phyloP scores from a whole-genome alignment of 129 eudicot species.

The Escallonia herrerae region DNA sequence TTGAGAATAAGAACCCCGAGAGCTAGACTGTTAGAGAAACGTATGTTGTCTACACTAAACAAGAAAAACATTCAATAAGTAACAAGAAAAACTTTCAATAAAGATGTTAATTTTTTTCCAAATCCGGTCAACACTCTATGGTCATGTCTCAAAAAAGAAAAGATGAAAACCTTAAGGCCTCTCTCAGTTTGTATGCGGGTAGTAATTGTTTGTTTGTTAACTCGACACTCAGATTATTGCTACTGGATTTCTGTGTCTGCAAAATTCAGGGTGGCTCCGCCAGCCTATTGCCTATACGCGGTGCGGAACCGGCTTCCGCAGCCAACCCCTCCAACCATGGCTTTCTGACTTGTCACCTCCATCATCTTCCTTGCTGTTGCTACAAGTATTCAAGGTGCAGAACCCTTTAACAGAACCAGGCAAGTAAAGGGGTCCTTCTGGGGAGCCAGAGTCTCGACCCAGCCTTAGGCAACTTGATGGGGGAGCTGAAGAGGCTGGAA shows the following conservation, averaged over 20 bases:
- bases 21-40: too few relatives aligned
- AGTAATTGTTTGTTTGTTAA: too few relatives aligned
- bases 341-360: slow-evolving; percentile 34
- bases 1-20: too few relatives aligned
- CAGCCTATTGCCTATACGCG: neutral
- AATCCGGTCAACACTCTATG: too few relatives aligned
- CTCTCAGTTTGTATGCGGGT: too few relatives aligned
- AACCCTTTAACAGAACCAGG: slow-evolving; percentile 20
- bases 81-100: too few relatives aligned
- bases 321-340: slow-evolving; percentile 24
- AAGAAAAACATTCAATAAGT: too few relatives aligned
- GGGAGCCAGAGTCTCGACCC: slow-evolving; percentile 21
- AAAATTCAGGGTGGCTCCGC: slow-evolving; percentile 8
- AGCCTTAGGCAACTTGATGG: neutral
- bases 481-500: slow-evolving; percentile 11
- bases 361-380: slow-evolving; percentile 20
- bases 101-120: too few relatives aligned
- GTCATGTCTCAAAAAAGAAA: too few relatives aligned
- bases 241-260: neutral
- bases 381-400: neutral
- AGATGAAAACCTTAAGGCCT: too few relatives aligned
- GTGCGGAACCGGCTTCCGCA: neutral
- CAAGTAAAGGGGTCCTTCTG: slow-evolving; percentile 24
- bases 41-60: too few relatives aligned
- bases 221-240: too few relatives aligned